A percentile compares a stretch with the other conserved stretches of the same genome.
Evolutionary conservation across 2,329 filamentous ascomycete species (phyloP).

Genomic region (Apiospora hydei): DNA sequence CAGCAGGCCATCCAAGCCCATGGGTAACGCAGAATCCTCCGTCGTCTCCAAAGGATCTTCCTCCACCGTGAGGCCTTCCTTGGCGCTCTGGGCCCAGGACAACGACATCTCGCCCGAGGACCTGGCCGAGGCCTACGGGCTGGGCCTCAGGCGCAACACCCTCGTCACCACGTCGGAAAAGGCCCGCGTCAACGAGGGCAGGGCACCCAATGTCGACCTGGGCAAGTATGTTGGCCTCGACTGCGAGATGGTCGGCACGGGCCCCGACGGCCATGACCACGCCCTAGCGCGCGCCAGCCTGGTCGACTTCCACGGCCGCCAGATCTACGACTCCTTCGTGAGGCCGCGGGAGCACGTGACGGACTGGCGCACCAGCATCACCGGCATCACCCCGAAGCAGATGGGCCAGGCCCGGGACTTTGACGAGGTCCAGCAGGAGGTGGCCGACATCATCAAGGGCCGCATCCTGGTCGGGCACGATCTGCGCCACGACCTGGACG

Average conservation of each 20-base stretch:
- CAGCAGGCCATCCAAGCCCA: constrained; percentile 46
- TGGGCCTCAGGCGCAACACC: constrained; percentile 58
- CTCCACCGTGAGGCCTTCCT: constrained; percentile 57
- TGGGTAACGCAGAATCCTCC: constrained; percentile 66
- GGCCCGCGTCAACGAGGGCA: constrained; percentile 69
- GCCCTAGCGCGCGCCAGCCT: constrained; percentile 86
- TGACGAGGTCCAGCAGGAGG: constrained; percentile 76
- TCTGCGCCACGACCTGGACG: constrained; percentile 74
- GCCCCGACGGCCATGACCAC: constrained; percentile 72
- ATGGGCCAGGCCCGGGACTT: constrained; percentile 76
- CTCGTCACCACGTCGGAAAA: constrained; percentile 41
- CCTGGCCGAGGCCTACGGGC: constrained; percentile 67
- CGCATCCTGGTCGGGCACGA: constrained; percentile 76
- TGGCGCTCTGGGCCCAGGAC: constrained; percentile 67
- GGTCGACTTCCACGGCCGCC: constrained; percentile 91
- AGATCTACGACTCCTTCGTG: constrained; percentile 95
- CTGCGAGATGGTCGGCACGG: constrained; percentile 97
- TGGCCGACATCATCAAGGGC: constrained; percentile 69
- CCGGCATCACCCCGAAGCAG: constrained; percentile 78
- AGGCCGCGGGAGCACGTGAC: constrained; percentile 78
- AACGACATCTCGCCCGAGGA: constrained; percentile 67
- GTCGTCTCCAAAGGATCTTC: constrained; percentile 48
- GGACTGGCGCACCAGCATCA: constrained; percentile 89
- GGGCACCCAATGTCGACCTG: constrained; percentile 64
- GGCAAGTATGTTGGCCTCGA: constrained; percentile 94